Conservation (phyloP, 768 basidiomycete genomes). For the Amanita subjunquillea region DNA sequence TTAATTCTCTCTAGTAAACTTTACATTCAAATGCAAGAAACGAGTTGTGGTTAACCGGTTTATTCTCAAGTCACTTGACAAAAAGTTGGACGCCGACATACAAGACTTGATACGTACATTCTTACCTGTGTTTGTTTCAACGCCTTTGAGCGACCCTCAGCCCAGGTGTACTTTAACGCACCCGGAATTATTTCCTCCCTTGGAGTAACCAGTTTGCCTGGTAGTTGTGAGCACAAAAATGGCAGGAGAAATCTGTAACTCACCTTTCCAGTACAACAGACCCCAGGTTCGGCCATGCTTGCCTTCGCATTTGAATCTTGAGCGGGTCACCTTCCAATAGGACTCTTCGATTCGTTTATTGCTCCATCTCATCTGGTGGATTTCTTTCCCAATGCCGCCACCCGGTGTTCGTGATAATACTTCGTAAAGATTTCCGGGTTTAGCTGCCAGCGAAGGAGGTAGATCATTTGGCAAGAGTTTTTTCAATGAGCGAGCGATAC, state of each 20-base stretch:
- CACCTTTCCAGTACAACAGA: conserved; percentile 66
- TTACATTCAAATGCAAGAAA: too few relatives aligned
- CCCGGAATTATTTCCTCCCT: conserved; percentile 58
- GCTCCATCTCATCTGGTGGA: conserved; percentile 70
- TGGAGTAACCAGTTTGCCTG: conserved; percentile 53
- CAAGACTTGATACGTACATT: not conserved
- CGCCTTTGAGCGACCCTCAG: conserved; percentile 37
- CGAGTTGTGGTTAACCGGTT: too few relatives aligned
- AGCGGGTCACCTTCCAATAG: conserved; percentile 69
- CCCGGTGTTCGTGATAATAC: conserved; percentile 59
- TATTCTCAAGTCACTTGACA: too few relatives aligned
- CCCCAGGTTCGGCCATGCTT: conserved; percentile 82
- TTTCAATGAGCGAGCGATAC: conserved; percentile 32
- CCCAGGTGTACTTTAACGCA: conserved; percentile 69
- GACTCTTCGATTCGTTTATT: conserved; percentile 54
- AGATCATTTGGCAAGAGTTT: conserved; percentile 47
- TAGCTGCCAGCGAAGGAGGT: conserved; percentile 47
- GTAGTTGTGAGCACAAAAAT: conserved; percentile 1
- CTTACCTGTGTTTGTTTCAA: not conserved
- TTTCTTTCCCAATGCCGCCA: conserved; percentile 55
- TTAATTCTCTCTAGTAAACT: too few relatives aligned
- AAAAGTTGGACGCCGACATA: too few relatives aligned
- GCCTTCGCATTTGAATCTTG: conserved; percentile 64
- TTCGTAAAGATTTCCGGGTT: conserved; percentile 61
- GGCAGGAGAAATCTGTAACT: conserved; percentile 2